Evolutionary conservation across 1,284 basidiomycete genomes (phyloP).

Genomic region (Waitea zeae): DNA sequence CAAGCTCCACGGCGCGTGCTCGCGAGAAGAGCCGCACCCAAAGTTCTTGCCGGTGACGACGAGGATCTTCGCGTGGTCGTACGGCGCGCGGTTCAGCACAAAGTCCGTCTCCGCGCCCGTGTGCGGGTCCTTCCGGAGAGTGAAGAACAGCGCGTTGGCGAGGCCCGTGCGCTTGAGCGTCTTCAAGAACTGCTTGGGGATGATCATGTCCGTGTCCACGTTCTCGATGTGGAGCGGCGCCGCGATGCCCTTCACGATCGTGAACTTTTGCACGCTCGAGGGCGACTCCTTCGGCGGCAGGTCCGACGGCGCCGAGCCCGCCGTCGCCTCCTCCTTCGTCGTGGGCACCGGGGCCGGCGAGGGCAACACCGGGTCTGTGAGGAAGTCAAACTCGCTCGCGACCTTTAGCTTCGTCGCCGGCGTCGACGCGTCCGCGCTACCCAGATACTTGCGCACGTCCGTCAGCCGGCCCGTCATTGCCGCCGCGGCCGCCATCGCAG

Average conservation of each 20-base stretch:
- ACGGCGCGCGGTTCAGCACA: conserved; percentile 77
- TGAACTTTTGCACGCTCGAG: conserved; percentile 64
- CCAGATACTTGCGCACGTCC: conserved; percentile 75
- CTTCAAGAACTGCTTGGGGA: conserved; percentile 93
- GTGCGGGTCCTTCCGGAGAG: conserved; percentile 64
- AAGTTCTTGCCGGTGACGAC: conserved; percentile 89
- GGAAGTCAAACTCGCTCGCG: conserved; percentile 53
- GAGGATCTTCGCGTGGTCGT: conserved; percentile 66
- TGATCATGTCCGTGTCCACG: conserved; percentile 95
- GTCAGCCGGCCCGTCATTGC: conserved; percentile 80
- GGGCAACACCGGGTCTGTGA: conserved; percentile 58
- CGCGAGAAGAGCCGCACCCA: conserved; percentile 86
- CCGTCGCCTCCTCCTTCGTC: conserved; percentile 10
- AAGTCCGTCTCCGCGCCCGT: conserved; percentile 79
- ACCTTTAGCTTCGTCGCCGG: conserved; percentile 46
- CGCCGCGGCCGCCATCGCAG: conserved; percentile 92
- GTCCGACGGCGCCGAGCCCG: conserved; percentile 16
- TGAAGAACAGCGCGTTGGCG: conserved; percentile 78
- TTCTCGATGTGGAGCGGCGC: conserved; percentile 88
- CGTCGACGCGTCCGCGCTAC: conserved; percentile 26
- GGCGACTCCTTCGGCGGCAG: conserved; percentile 35
- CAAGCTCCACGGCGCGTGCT: conserved; percentile 95
- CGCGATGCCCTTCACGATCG: conserved; percentile 65
- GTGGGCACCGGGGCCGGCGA: conserved; percentile 28
- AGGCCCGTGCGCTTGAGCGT: conserved; percentile 88